Evolutionary conservation across 495 filamentous ascomycete species (phyloP), one percentile per base, ranked within the genome.

Genomic region (Penicillium atrosanguineum): DNA sequence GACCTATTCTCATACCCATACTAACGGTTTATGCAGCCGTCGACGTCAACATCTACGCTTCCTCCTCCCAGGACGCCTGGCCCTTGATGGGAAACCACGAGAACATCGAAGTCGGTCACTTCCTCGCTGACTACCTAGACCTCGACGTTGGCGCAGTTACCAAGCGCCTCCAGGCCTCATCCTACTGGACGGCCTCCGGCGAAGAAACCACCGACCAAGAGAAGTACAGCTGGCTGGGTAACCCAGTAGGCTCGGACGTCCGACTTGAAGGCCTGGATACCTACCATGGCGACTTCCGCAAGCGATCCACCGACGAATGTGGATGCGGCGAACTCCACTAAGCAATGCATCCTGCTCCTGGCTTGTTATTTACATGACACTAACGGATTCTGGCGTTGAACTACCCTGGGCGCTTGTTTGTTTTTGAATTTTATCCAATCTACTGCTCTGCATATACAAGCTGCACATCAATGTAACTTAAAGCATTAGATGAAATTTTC

Each of bases 41-140:
- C 12, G 91, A 97, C 67, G 91, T 97, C 46, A 95, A 97, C 66
- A 88, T 95, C 58, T 97, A 95, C 66, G 84, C 87, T 52, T 87
- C 85, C 0, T 69, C 71, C 26, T 56, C 70, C 7, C 69, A 71
- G 55, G 62, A 73, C 46, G 75, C 73, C 26, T 72, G 69, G 65
- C 70, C 72, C 1, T 59, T 97, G 16, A 62, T 79, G 1, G 94
- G 94, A 5, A 97, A 97, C 66, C 85, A 93, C 53, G 94, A 98
- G 76, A 98, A 98, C 65, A 98, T 88, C 4, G 89, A 97, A 12
- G 78, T 98, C 4, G 94, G 94, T 14, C 69, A 77, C 28, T 97
- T 95, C 68, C 71, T 98, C 19, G 72, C 81, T 16, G 75, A 83
- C 11, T 98, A 93, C 62, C 79, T 98, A 1, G 85, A 83, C 44